Percentiles rank a stretch among this genome's conserved stretches.
phyloP scores from a whole-genome alignment of 176 grass and related monocot species.

The Avena eriantha region DNA sequence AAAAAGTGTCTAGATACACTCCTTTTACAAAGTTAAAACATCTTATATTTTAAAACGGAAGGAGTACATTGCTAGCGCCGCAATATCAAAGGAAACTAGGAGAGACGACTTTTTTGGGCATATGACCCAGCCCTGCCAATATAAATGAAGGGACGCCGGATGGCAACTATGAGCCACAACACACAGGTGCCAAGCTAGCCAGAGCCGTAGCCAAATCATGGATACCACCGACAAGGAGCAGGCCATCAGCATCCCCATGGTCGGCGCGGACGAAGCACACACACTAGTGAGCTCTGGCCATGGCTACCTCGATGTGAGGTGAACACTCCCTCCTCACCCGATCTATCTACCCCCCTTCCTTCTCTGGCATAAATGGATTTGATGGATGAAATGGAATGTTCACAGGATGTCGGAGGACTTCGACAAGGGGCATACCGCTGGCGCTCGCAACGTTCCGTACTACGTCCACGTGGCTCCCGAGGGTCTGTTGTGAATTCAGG shows the following conservation, averaged over 20 bases:
- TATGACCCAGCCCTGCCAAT: not conserved
- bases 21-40: too few species aligned
- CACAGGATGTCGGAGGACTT: slow-evolving; percentile 51
- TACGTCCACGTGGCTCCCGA: slow-evolving; percentile 36
- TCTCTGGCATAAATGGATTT: not conserved
- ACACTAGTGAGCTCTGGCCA: not conserved
- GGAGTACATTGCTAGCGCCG: too few species aligned
- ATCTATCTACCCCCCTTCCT: not conserved
- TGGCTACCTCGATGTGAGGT: slow-evolving; percentile 12
- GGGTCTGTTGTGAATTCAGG: not conserved
- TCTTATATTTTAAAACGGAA: too few species aligned
- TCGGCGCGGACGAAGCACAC: not conserved
- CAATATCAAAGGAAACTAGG: not conserved
- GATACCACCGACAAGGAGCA: not conserved
- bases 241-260: not conserved
- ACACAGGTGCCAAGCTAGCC: not conserved
- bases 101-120: not conserved
- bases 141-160: not conserved
- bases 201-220: not conserved
- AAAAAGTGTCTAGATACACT: too few species aligned
- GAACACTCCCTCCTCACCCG: not conserved
- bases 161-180: not conserved
- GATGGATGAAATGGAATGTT: not conserved
- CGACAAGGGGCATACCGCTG: slow-evolving; percentile 21
- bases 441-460: slow-evolving; percentile 46